Evolutionary conservation across 139 green algal species (phyloP), one percentile per base, ranked within the genome.

Genomic region (Tetratostichococcus sp.): DNA sequence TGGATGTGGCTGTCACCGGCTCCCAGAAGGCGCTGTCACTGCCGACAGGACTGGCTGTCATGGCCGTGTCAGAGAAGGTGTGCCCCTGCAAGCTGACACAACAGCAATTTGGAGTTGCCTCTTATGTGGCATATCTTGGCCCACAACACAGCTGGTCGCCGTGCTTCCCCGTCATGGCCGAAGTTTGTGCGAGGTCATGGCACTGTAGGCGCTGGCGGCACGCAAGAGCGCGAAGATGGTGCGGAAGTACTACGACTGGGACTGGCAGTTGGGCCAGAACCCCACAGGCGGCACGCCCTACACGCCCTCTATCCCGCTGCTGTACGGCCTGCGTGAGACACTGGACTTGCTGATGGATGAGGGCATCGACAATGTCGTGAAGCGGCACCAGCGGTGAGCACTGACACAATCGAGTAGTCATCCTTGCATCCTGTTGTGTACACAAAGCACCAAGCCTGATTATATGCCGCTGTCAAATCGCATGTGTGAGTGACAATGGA

Each of bases 1-100:
- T 99, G 30, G 95, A 99, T 82, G 88, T 98, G 50, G 95, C 94
- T 25, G 89, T 99, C 30, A 99, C 95, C 22, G 94, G 94, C 34
- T 94, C 84, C 11, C 95, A 99, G 84, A 99, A 99, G 84, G 95
- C 95, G 35, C 87, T 99, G 43, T 97, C 89, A 30, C 80, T 99
- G 82, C 95, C 95, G 33, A 99, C 95, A 0, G 95, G 95, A 67
- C 85, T 99, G 14, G 92, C 79, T 6, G 83, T 98, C 42, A 86
- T 98, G 30, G 94, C 88, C 59, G 93, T 86, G 0, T 91, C 82
- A 1, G 74, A 87, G n/a, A 97, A 96, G 85, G 92, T 91, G 50
- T 19, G 32, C 14, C 11, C 31, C 26, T 42, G 67, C 11, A 25
- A n/a, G 67, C 28, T 39, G 26, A 42, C 67, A 71, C 28, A 25